Evolutionary conservation across 495 filamentous ascomycete genomes (phyloP).

Genomic region (Letharia columbiana): DNA sequence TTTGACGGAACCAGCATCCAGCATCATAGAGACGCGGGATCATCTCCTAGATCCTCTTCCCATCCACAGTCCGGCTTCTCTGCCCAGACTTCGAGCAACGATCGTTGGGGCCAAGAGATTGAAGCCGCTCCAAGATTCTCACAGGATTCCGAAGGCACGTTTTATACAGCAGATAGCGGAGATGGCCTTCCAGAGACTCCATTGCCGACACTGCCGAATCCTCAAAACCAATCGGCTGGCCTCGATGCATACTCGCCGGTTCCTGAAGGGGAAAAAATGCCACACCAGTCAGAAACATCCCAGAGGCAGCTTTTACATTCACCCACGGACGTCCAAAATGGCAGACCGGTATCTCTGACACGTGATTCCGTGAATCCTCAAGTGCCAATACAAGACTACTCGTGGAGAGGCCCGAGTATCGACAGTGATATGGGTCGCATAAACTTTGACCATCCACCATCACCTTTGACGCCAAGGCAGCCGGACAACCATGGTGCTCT

Average conservation of each 20-base stretch:
- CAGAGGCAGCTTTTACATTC: not conserved
- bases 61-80: slow-evolving; percentile 3
- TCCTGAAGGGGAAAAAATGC: not conserved
- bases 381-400: slow-evolving; percentile 12
- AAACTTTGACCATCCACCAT: slow-evolving; percentile 20
- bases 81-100: not conserved
- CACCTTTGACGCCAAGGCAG: slow-evolving; percentile 23
- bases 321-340: not conserved
- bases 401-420: slow-evolving; percentile 20
- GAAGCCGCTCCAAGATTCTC: not conserved
- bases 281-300: not conserved
- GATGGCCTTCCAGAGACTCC: not conserved
- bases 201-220: not conserved
- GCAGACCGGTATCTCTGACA: not conserved
- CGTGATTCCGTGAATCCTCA: slow-evolving; percentile 2
- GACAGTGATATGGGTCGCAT: slow-evolving; percentile 15
- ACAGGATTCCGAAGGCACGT: slow-evolving; percentile 14
- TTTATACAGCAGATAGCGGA: slow-evolving; percentile 1
- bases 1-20: not conserved
- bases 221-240: not conserved
- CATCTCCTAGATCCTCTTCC: not conserved
- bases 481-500: slow-evolving; percentile 19
- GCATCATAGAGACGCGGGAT: not conserved
- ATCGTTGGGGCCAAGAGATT: not conserved
- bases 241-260: not conserved